Conservation (phyloP, 257 asterid genomes). For the Parsonsia alboflavescens region DNA sequence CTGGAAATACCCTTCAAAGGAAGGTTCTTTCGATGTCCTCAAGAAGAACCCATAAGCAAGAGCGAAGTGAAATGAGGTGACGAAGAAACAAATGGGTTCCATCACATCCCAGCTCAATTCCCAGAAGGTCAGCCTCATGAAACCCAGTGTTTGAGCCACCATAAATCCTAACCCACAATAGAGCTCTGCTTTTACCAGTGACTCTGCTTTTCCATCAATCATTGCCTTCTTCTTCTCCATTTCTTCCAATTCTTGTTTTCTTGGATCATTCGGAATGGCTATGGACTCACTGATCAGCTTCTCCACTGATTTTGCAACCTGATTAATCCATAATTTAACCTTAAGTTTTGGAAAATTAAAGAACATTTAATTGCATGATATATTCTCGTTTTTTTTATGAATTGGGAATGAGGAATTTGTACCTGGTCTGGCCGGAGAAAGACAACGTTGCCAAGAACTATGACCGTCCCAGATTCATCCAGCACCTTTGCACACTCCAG, state of each 20-base stretch:
- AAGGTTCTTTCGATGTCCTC: constrained; percentile 46
- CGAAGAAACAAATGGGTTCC: constrained; percentile 98
- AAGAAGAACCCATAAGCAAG: constrained; percentile 55
- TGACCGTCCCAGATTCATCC: constrained; percentile 70
- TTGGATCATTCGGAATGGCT: constrained; percentile 66
- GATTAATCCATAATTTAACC: neutral
- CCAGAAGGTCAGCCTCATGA: constrained; percentile 91
- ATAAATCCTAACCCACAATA: constrained; percentile 76
- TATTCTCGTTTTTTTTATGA: too few relatives aligned
- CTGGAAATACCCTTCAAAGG: constrained; percentile 43
- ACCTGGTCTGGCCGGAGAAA: constrained; percentile 81
- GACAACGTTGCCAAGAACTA: constrained; percentile 70
- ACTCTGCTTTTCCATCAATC: constrained; percentile 59
- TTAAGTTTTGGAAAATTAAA: neutral
- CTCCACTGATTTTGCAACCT: constrained; percentile 82
- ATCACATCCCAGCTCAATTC: constrained; percentile 92
- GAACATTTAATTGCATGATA: too few relatives aligned
- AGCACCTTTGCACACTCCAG: constrained; percentile 55
- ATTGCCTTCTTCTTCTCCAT: constrained; percentile 45
- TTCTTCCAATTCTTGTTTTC: constrained; percentile 48
- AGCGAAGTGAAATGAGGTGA: constrained; percentile 64
- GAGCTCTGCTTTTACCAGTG: constrained; percentile 53
- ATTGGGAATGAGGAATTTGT: neutral
- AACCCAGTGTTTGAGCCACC: constrained; percentile 67
- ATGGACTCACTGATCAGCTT: constrained; percentile 43